phyloP scores from a whole-genome alignment of 192 early-diverging fungal species.

The Irineochytrium annulatum region DNA sequence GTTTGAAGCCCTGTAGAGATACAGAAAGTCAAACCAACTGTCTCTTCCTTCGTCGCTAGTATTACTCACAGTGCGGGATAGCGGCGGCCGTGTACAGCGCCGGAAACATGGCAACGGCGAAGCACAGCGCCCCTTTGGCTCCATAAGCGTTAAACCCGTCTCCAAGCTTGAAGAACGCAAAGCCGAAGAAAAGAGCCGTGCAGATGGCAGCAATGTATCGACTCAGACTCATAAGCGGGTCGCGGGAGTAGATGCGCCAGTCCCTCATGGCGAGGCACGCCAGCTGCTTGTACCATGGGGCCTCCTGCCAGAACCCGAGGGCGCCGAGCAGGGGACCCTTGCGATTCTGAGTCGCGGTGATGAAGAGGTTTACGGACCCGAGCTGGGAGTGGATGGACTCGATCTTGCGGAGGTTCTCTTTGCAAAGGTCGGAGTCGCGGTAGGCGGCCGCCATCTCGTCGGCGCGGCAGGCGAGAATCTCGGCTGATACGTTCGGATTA shows the following conservation, averaged over 20 bases:
- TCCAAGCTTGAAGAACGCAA: constrained; percentile 14
- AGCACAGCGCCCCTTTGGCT: background rate
- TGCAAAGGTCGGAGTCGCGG: background rate
- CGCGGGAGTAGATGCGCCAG: constrained; percentile 1
- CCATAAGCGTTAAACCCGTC: background rate
- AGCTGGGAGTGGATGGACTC: constrained; percentile 10
- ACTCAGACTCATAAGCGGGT: constrained; percentile 12
- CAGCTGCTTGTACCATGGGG: background rate
- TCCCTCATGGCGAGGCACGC: constrained; percentile 5
- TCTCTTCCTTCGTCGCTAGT: background rate
- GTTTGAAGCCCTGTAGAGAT: background rate
- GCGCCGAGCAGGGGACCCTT: background rate
- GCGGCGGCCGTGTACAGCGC: background rate
- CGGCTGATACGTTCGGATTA: too few relatives aligned
- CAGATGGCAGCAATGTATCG: constrained; percentile 13
- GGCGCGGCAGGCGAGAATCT: constrained; percentile 5
- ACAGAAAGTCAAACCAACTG: background rate
- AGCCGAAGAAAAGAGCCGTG: constrained; percentile 13
- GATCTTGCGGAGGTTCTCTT: constrained; percentile 4
- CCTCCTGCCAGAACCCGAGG: constrained; percentile 20
- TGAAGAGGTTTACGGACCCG: constrained; percentile 12
- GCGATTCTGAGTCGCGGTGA: background rate
- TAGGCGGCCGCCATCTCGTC: constrained; percentile 8
- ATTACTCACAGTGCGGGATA: background rate
- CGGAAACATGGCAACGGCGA: background rate